Evolutionary conservation across 768 basidiomycete species (phyloP), one percentile per base, ranked within the genome.

Genomic region (Galerina sulciceps): DNA sequence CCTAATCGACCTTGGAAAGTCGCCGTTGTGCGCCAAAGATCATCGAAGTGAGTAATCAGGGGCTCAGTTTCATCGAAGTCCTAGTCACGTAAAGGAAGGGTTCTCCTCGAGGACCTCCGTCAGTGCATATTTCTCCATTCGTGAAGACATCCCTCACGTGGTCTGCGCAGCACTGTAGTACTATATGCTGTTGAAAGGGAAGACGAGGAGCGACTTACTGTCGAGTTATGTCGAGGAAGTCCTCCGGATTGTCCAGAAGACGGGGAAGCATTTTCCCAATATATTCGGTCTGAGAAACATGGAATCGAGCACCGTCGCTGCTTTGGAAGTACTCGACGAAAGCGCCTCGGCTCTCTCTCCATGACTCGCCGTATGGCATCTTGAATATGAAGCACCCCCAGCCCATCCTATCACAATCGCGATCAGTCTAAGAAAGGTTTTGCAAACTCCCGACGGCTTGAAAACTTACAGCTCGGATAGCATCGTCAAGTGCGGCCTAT

Each of bases 401-500:
- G 14, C 44, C 44, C 54, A 55, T 55, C 3, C 54, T 55, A 6
- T 26, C 26, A 6, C n/a, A n/a, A n/a, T n/a, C n/a, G n/a, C n/a
- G n/a, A n/a, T n/a, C n/a, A n/a, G n/a, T n/a, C n/a, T n/a, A n/a
- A n/a, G n/a, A n/a, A n/a, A n/a, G n/a, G n/a, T n/a, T n/a, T n/a
- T n/a, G n/a, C n/a, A n/a, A n/a, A n/a, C n/a, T n/a, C n/a, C n/a
- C n/a, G n/a, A n/a, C n/a, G n/a, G n/a, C n/a, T n/a, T 26, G 6
- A 26, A 3, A 26, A 13, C 45, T 46, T 20, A 55, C 54, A 55
- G 34, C 38, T 55, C 54, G 70, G 45, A 38, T 2, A 22, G 18
- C 41, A 53, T 55, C 22, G 54, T 45, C 10, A 55, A 46, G 11
- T 51, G 49, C 2, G 49, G 49, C 36, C 26, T 31, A n/a, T n/a